Conservation (phyloP, 2,329 filamentous ascomycete genomes). For the Mycogone perniciosa region DNA sequence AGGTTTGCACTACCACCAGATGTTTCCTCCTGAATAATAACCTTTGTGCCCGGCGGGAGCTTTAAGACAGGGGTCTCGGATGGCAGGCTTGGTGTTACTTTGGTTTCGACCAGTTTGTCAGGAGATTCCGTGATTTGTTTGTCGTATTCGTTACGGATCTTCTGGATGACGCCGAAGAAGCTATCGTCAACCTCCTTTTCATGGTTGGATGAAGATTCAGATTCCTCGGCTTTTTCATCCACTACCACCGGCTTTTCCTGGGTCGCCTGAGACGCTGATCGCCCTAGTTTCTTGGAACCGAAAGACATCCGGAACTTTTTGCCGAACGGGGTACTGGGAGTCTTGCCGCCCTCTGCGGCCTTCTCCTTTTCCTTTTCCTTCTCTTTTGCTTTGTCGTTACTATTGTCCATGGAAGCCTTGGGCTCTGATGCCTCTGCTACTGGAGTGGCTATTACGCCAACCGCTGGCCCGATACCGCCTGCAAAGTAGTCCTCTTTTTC, state of each 20-base stretch:
- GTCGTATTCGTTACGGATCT: slow-evolving; percentile 67
- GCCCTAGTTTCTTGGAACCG: slow-evolving; percentile 75
- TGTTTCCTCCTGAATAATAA: slow-evolving; percentile 65
- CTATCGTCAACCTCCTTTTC: slow-evolving; percentile 71
- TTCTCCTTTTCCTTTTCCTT: slow-evolving; percentile 41
- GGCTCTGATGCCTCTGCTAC: slow-evolving; percentile 35
- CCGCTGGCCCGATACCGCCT: slow-evolving; percentile 45
- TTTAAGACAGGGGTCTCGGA: slow-evolving; percentile 73
- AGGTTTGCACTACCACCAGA: slow-evolving; percentile 69
- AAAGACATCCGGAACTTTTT: slow-evolving; percentile 85
- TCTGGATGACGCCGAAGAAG: slow-evolving; percentile 66
- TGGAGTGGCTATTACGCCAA: slow-evolving; percentile 22
- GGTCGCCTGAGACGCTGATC: slow-evolving; percentile 53
- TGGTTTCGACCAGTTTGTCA: slow-evolving; percentile 50
- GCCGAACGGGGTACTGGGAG: slow-evolving; percentile 60
- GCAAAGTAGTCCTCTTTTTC: slow-evolving; percentile 77
- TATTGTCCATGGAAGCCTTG: slow-evolving; percentile 40
- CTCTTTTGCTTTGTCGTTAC: slow-evolving; percentile 51
- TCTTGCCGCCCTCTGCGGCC: slow-evolving; percentile 47
- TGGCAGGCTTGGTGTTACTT: slow-evolving; percentile 61
- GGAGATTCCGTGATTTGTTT: slow-evolving; percentile 54
- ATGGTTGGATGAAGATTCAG: slow-evolving; percentile 56
- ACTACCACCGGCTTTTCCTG: slow-evolving; percentile 65
- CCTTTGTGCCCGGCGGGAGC: slow-evolving; percentile 58
- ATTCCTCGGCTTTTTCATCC: slow-evolving; percentile 71